A percentile compares a stretch with the other conserved stretches of the same genome.
Conservation (phyloP, 2,329 filamentous ascomycete species). For the Didymellaceae sp. region DNA sequence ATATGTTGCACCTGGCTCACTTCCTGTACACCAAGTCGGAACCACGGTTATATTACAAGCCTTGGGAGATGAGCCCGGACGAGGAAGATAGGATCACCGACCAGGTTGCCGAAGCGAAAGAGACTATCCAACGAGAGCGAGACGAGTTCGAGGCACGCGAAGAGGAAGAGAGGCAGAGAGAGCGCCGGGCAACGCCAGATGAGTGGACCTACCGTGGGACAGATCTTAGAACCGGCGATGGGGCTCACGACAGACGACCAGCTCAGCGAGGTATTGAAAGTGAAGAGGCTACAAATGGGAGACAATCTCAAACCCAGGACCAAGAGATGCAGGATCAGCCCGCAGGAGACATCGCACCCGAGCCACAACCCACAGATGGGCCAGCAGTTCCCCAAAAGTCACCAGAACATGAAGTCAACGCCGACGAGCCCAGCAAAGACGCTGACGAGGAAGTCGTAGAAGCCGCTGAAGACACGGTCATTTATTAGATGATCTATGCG, state of each 20-base stretch:
- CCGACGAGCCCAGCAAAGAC: conserved; percentile 50
- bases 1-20: conserved; percentile 72
- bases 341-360: conserved; percentile 29
- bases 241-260: too few species aligned
- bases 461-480: conserved; percentile 87
- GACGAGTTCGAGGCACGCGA: conserved; percentile 63
- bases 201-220: conserved; percentile 21
- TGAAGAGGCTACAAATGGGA: conserved; percentile 33
- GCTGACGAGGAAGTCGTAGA: conserved; percentile 74
- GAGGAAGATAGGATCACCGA: conserved; percentile 74
- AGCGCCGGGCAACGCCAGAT: conserved; percentile 22
- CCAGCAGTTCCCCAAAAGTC: too few species aligned
- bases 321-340: conserved; percentile 34
- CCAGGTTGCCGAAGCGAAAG: conserved; percentile 72
- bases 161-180: conserved; percentile 36
- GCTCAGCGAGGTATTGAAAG: too few species aligned
- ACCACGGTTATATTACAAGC: conserved; percentile 81
- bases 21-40: conserved; percentile 75
- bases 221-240: too few species aligned
- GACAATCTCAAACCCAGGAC: conserved; percentile 28
- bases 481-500: conserved; percentile 67
- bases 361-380: conserved; percentile 20
- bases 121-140: conserved; percentile 68
- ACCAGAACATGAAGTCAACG: conserved; percentile 37
- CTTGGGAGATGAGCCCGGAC: conserved; percentile 73